These are phyloP conservation scores for Litsea cubeba DNA, from an alignment of 164 flowering plant species.

Conservation along the genomic window DNA sequence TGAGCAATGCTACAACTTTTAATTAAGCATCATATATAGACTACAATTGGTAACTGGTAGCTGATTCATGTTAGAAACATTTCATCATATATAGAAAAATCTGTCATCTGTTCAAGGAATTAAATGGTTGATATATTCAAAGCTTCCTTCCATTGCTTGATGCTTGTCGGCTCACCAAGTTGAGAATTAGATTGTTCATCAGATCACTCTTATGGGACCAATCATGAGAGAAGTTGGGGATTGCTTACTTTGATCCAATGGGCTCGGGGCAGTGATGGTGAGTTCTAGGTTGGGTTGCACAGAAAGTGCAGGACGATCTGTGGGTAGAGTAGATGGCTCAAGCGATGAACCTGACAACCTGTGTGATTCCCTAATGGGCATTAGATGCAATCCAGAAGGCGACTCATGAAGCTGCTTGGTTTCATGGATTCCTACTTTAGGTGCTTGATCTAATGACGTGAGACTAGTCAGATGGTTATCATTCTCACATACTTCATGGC, in stretches of 20 bases:
- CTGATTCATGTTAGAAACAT: conserved; percentile 5
- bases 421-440: conserved; percentile 8
- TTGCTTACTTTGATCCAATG: conserved; percentile 27
- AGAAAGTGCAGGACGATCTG: conserved; percentile 1
- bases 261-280: conserved; percentile 37
- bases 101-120: not conserved
- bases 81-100: not conserved
- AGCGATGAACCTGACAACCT: conserved; percentile 12
- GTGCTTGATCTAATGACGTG: conserved; percentile 13
- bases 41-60: not conserved
- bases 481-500: conserved; percentile 7
- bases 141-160: not conserved
- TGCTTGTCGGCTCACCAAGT: not conserved
- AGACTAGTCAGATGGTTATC: conserved; percentile 10
- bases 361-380: conserved; percentile 8
- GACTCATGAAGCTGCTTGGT: not conserved
- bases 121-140: not conserved
- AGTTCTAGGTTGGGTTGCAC: conserved; percentile 43
- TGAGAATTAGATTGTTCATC: conserved; percentile 1
- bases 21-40: not conserved
- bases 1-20: not conserved
- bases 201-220: conserved; percentile 46
- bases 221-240: conserved; percentile 22
- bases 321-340: conserved; percentile 3
- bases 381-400: conserved; percentile 1